These are phyloP conservation scores for Chimonanthus praecox DNA, from an alignment of 164 flowering plant species.

Conservation along the genomic window DNA sequence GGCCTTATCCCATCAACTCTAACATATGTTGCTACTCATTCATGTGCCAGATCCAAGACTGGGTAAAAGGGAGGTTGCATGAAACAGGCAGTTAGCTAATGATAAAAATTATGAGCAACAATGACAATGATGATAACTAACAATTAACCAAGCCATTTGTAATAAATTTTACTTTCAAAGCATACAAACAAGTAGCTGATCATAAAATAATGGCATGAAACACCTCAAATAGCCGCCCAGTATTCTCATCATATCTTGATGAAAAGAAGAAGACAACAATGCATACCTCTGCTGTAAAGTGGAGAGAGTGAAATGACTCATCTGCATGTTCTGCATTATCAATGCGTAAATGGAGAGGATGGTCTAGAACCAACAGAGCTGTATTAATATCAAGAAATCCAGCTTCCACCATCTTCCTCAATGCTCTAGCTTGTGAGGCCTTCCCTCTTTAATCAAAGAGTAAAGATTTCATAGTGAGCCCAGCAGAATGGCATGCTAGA, in stretches of 20 bases:
- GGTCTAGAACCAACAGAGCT: constrained; percentile 26
- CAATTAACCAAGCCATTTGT: too few species aligned
- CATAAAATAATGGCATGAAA: background rate
- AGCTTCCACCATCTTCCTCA: constrained; percentile 44
- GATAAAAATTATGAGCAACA: too few species aligned
- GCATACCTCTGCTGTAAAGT: constrained; percentile 18
- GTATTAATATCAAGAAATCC: constrained; percentile 34
- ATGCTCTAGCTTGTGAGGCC: constrained; percentile 39
- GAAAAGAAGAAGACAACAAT: background rate
- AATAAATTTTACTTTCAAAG: background rate
- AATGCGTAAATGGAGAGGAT: constrained; percentile 23
- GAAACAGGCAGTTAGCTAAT: too few species aligned
- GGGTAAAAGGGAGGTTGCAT: too few species aligned
- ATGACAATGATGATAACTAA: too few species aligned
- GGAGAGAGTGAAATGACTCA: background rate
- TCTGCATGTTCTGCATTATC: constrained; percentile 10
- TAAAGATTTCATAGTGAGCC: background rate
- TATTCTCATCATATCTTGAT: background rate
- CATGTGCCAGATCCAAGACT: too few species aligned
- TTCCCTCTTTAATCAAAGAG: constrained; percentile 30
- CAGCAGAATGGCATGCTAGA: background rate
- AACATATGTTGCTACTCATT: too few species aligned
- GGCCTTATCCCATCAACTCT: too few species aligned
- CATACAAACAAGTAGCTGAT: background rate
- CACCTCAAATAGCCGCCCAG: background rate